Base-by-base conservation (phyloP, 805 yeast species). In the Torulaspora quercuum region DNA sequence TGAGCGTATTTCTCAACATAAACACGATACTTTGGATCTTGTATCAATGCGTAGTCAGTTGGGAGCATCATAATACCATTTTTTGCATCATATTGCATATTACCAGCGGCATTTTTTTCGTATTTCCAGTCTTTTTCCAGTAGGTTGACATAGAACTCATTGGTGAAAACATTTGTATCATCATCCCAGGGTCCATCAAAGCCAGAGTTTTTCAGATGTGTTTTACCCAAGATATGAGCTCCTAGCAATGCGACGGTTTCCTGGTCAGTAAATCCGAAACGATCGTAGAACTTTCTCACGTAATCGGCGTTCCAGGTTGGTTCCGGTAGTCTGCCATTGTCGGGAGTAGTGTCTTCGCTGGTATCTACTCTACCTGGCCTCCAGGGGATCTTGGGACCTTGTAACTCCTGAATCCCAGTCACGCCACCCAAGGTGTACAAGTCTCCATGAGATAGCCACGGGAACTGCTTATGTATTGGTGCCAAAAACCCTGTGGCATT, bases 161-260 rank as follows among this genome's bases (percentile, higher is more conserved):
- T 87, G 33, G 80, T 69, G 57, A 87, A 82, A 45, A 68, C 61
- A 19, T 82, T 83, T 36, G 90, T 86, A 26, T 82, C 76, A 39
- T 80, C 82, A 22, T 90, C 89, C 95, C 95, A 86, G 42, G 89
- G 88, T 7, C 95, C 95, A 47, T 83, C 92, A 66, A 70, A 87
- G 2, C 94, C 94, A 15, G 87, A 75, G 43, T 78, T 75, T 29
- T 46, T 53, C 38, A 75, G 68, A 57, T 84, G 94, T 49, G 92
- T 82, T 36, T 85, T 71, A 21, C 94, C 94, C 29, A 84, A 61
- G 11, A 80, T 73, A 60, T 84, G 92, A 2, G 89, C 89, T 31
- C 88, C 88, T 37, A 81, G 66, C 34, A 84, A 57, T 9, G 83
- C 80, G 26, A 82, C 92, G 27, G 79, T 76, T 53, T 84, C 90